Evolutionary conservation across 139 green algal genomes (phyloP).

Genomic region (Coccomyxa sp.): DNA sequence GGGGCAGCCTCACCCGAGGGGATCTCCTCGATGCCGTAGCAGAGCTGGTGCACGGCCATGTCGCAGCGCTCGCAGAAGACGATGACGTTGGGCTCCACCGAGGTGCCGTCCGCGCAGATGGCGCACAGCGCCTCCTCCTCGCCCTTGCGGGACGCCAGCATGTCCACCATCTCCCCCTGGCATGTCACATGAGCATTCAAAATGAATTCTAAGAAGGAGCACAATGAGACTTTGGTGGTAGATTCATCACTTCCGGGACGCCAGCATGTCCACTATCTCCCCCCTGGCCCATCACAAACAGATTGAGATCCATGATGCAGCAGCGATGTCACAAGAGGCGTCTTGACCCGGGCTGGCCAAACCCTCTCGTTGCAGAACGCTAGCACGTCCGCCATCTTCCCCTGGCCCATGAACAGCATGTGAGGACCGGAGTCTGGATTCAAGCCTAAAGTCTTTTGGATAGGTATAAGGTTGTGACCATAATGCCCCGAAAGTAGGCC

Average conservation of each 20-base stretch:
- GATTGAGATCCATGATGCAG: no score
- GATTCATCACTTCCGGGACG: constrained; percentile 24
- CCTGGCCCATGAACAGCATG: no score
- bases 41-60: constrained; percentile 85
- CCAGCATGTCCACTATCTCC: constrained; percentile 34
- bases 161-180: constrained; percentile 22
- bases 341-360: no score
- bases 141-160: constrained; percentile 30
- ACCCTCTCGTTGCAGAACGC: no score
- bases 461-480: no score
- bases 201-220: neutral
- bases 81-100: constrained; percentile 75
- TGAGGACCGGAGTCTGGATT: no score
- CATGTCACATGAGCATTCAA: no score
- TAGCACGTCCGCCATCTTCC: no score
- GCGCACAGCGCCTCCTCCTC: constrained; percentile 83
- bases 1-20: constrained; percentile 29
- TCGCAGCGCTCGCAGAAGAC: constrained; percentile 93
- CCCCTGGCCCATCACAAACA: no score
- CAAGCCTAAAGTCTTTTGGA: no score
- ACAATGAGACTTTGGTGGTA: no score
- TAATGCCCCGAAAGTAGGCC: no score
- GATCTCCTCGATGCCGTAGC: constrained; percentile 70
- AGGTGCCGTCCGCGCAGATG: constrained; percentile 78
- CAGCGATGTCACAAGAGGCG: neutral